phyloP scores from a whole-genome alignment of 768 basidiomycete genomes.

The Tylopilus felleus region DNA sequence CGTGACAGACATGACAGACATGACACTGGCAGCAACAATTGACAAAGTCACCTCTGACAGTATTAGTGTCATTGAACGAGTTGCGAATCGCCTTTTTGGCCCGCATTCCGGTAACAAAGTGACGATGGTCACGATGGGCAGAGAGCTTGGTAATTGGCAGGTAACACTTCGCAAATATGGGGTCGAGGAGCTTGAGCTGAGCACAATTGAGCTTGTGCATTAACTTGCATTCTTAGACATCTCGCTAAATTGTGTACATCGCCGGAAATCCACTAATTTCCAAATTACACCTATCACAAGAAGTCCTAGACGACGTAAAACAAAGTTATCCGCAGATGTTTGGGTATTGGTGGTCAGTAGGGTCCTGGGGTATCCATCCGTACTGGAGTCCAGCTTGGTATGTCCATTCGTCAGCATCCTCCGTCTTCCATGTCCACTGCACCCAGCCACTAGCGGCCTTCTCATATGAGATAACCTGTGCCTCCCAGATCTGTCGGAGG shows the following conservation, averaged over 20 bases:
- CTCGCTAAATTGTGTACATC: not conserved
- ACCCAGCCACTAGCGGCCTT: slow-evolving; percentile 64
- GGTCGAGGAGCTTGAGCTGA: slow-evolving; percentile 36
- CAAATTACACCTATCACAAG: not conserved
- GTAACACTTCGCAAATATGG: slow-evolving; percentile 68
- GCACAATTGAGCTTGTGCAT: not conserved
- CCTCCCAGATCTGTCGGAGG: slow-evolving; percentile 81
- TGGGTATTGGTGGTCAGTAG: slow-evolving; percentile 50
- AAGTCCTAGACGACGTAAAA: not conserved
- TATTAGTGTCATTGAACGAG: slow-evolving; percentile 68
- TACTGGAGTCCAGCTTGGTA: slow-evolving; percentile 76
- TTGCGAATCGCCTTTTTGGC: slow-evolving; percentile 74
- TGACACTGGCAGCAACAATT: slow-evolving; percentile 85
- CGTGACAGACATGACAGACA: slow-evolving; percentile 85
- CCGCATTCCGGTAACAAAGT: slow-evolving; percentile 59
- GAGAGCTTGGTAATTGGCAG: slow-evolving; percentile 66
- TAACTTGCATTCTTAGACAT: not conserved
- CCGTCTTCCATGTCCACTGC: slow-evolving; percentile 84
- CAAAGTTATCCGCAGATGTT: slow-evolving; percentile 51
- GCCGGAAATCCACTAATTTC: not conserved
- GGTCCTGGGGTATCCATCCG: slow-evolving; percentile 80
- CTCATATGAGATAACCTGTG: slow-evolving; percentile 74
- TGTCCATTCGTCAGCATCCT: slow-evolving; percentile 84
- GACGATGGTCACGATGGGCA: slow-evolving; percentile 82
- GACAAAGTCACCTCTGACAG: slow-evolving; percentile 70